A percentile compares a stretch with the other conserved stretches of the same genome.
Conservation (phyloP, 2,329 filamentous ascomycete genomes). For the Pseudocercospora fuligena region DNA sequence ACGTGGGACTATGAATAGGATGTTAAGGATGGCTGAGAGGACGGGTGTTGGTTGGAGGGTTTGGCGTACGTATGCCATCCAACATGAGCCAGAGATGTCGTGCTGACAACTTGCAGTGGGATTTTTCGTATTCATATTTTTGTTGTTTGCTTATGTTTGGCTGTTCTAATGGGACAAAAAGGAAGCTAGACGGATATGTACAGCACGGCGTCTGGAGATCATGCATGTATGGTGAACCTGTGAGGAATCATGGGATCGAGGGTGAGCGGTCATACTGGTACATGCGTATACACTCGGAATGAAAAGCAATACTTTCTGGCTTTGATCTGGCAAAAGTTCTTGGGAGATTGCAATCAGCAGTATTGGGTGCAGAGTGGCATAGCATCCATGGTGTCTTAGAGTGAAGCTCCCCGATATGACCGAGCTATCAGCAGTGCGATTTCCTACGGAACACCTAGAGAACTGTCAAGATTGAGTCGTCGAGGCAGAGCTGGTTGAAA, state of each 20-base stretch:
- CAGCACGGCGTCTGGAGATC: background rate
- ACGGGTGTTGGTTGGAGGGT: constrained; percentile 96
- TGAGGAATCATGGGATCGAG: background rate
- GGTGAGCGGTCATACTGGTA: background rate
- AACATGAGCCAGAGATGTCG: too few relatives aligned
- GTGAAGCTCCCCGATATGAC: too few relatives aligned
- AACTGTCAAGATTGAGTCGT: too few relatives aligned
- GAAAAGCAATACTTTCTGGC: background rate
- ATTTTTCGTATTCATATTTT: constrained; percentile 82
- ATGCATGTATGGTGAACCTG: background rate
- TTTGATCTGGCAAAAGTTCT: background rate
- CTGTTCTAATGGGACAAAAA: constrained; percentile 55
- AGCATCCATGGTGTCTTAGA: too few relatives aligned
- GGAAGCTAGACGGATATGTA: background rate
- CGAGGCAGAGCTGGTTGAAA: too few relatives aligned
- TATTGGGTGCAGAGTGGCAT: too few relatives aligned
- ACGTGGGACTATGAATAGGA: constrained; percentile 92
- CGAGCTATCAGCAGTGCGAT: too few relatives aligned
- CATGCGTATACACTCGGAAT: background rate
- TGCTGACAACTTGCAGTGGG: constrained; percentile 57
- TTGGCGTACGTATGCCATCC: constrained; percentile 59
- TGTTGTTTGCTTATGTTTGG: constrained; percentile 93
- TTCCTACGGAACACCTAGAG: too few relatives aligned
- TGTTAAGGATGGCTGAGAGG: constrained; percentile 92
- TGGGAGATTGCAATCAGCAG: too few relatives aligned